A percentile compares a stretch with the other conserved stretches of the same genome.
phyloP scores from a whole-genome alignment of 116 monocot genomes.

The Iris pallida region DNA sequence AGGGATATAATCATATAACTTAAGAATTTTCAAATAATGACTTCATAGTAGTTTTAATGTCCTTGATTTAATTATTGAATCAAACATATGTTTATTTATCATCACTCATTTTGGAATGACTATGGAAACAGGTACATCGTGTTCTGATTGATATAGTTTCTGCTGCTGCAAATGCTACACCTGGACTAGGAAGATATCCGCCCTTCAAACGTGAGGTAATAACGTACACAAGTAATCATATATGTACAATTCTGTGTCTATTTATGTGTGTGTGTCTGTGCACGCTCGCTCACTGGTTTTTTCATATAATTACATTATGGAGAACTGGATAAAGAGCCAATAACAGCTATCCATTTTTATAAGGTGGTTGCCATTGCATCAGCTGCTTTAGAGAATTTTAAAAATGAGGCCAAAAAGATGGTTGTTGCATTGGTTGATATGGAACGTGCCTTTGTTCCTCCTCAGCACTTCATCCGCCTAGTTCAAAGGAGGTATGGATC shows the following conservation, averaged over 20 bases:
- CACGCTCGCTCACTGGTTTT: too few species aligned
- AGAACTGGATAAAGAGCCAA: background rate
- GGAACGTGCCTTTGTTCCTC: slow-evolving; percentile 98
- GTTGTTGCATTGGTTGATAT: slow-evolving; percentile 95
- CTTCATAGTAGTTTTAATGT: background rate
- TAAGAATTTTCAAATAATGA: background rate
- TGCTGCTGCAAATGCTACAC: slow-evolving; percentile 84
- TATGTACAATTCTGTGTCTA: too few species aligned
- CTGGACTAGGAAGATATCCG: slow-evolving; percentile 89
- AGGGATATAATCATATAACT: too few species aligned
- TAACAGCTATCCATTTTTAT: slow-evolving; percentile 2
- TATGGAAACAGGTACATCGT: slow-evolving; percentile 68
- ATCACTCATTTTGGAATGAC: background rate
- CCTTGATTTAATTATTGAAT: background rate
- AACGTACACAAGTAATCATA: too few species aligned
- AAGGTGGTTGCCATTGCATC: slow-evolving; percentile 87
- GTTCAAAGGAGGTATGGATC: slow-evolving; percentile 74
- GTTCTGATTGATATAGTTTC: slow-evolving; percentile 85
- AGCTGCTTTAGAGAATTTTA: slow-evolving; percentile 71
- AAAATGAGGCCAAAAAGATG: slow-evolving; percentile 94
- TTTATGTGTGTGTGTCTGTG: too few species aligned
- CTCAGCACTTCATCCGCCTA: slow-evolving; percentile 94
- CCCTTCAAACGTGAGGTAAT: slow-evolving; percentile 91
- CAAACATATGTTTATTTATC: slow-evolving; percentile 4
- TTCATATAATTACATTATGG: too few species aligned